phyloP scores from a whole-genome alignment of 768 basidiomycete species.

The Auriscalpium microsporum region DNA sequence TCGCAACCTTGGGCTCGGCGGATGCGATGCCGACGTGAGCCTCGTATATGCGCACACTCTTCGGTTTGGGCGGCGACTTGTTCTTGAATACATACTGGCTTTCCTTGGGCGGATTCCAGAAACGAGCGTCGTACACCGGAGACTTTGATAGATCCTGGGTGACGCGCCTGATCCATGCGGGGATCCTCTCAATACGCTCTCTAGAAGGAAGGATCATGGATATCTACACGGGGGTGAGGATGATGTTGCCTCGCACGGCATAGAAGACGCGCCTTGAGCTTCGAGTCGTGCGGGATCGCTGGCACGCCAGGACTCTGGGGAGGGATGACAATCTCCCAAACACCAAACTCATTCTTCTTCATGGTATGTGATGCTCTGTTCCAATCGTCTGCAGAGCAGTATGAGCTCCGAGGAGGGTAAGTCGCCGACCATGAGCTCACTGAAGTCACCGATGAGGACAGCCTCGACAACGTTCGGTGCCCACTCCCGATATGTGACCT shows the following conservation, averaged over 20 bases:
- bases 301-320: slow-evolving; percentile 58
- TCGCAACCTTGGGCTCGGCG: slow-evolving; percentile 77
- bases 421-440: slow-evolving; percentile 40
- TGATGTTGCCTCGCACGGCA: neutral
- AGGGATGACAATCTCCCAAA: slow-evolving; percentile 81
- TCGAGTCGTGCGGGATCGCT: slow-evolving; percentile 90
- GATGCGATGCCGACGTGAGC: slow-evolving; percentile 98
- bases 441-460: slow-evolving; percentile 90
- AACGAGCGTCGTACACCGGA: slow-evolving; percentile 91
- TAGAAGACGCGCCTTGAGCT: slow-evolving; percentile 57
- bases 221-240: slow-evolving; percentile 43
- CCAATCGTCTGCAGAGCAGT: slow-evolving; percentile 64
- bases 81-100: slow-evolving; percentile 80
- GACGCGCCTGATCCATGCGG: slow-evolving; percentile 91
- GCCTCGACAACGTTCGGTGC: slow-evolving; percentile 85
- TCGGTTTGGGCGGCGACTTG: slow-evolving; percentile 55
- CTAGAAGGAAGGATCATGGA: slow-evolving; percentile 82
- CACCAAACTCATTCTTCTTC: slow-evolving; percentile 75
- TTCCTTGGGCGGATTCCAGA: slow-evolving; percentile 87
- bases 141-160: slow-evolving; percentile 89
- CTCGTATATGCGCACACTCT: slow-evolving; percentile 80
- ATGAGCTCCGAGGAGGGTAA: neutral
- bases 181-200: slow-evolving; percentile 81
- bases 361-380: slow-evolving; percentile 77
- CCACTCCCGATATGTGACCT: slow-evolving; percentile 89